Evolutionary conservation across 257 asterid species (phyloP), one percentile per base, ranked within the genome.

Genomic region (Solanum ahanhuiri): DNA sequence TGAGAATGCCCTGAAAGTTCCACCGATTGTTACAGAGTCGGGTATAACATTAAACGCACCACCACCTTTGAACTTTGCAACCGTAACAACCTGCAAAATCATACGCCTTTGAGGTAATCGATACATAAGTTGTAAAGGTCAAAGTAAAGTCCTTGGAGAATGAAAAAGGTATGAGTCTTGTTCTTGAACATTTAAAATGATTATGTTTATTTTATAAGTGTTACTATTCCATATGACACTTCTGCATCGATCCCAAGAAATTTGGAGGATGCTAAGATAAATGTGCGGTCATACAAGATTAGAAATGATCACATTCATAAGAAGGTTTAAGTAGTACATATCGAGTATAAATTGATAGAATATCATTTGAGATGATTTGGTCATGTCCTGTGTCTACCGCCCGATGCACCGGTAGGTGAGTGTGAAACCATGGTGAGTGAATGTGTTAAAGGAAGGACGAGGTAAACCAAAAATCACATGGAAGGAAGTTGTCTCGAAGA

Each of bases 1-100:
- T 28, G 98, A 93, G 82, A 87, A 92, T 3, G 96, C 93, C 88
- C 96, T 88, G 91, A 94, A 94, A 33, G 98, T 94, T 82, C 98
- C 96, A 69, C 95, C 96, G 7, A 94, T 87, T 18, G 91, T 88
- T 22, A 93, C 95, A 9, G 91, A 87, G 70, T 93, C 93, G 1
- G 96, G 98, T 48, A 93, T 93, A 60, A 93, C 95, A 39, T 94
- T 94, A 82, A 92, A 92, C 20, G 96, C 92, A 45, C 83, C 85
- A 30, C 98, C 98, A 8, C 95, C 95, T 82, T 91, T 85, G 89
- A 93, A 89, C 86, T 91, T 93, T 12, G 87, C 92, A 7, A 94
- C 86, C 2, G 94, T 91, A 15, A 93, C 94, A 23, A 93, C 96
- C 98, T 94, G 91, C 85, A 75, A 91, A 69, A 69, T 67, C 66